Evolutionary conservation across 2,329 filamentous ascomycete species (phyloP).

Genomic region (Colletotrichum lentis): DNA sequence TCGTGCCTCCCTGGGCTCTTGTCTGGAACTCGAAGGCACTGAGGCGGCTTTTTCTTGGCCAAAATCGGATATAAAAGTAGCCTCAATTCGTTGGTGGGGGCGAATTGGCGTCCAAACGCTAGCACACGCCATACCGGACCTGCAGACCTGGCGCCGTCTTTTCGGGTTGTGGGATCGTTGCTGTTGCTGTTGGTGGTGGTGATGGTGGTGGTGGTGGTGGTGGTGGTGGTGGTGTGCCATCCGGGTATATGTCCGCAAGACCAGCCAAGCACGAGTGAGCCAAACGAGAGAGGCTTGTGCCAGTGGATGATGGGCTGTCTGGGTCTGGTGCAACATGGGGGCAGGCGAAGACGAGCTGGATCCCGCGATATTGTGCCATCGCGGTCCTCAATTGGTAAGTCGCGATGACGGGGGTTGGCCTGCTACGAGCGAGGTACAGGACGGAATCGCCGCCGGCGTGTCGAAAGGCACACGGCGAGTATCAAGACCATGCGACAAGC

Average conservation of each 20-base stretch:
- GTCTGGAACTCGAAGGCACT: conserved; percentile 9
- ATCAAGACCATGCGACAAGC: neutral
- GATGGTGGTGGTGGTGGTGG: too few species aligned
- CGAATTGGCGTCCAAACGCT: conserved; percentile 28
- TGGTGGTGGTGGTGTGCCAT: conserved; percentile 20
- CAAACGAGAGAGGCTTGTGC: neutral
- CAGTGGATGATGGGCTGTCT: conserved; percentile 18
- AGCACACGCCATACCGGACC: conserved; percentile 34
- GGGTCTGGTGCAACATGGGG: conserved; percentile 22
- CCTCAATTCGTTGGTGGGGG: conserved; percentile 2
- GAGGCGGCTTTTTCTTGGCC: neutral
- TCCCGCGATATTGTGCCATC: conserved; percentile 24
- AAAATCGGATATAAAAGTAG: neutral
- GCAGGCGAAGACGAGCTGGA: conserved; percentile 4
- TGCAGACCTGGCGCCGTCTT: conserved; percentile 30
- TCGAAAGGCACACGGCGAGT: neutral
- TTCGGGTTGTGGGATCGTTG: neutral
- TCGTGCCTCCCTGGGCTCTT: conserved; percentile 13
- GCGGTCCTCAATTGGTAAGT: conserved; percentile 28
- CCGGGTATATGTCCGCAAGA: conserved; percentile 27
- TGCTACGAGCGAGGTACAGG: neutral
- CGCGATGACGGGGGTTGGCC: neutral
- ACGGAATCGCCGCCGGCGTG: conserved; percentile 1
- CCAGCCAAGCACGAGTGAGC: conserved; percentile 10
- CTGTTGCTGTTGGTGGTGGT: too few species aligned